These are phyloP conservation scores for Suillus alpinus DNA, from an alignment of 768 basidiomycete species.

Conservation along the genomic window DNA sequence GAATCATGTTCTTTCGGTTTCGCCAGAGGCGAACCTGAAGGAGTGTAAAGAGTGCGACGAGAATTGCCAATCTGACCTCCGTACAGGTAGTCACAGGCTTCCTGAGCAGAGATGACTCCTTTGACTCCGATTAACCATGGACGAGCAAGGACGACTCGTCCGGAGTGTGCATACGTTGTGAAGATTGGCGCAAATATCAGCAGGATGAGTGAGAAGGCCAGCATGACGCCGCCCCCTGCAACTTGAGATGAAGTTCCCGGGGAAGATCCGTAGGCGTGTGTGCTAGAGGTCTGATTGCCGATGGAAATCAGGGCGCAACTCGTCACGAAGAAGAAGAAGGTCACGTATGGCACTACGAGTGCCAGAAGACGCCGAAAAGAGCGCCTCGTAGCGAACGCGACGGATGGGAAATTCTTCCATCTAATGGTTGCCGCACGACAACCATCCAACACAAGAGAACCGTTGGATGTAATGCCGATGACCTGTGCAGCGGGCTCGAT, in stretches of 20 bases:
- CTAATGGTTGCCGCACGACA: conserved; percentile 20
- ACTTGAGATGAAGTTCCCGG: too few relatives aligned
- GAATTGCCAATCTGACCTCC: conserved; percentile 7
- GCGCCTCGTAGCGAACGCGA: conserved; percentile 17
- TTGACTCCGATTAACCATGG: conserved; percentile 24
- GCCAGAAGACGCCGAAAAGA: too few relatives aligned
- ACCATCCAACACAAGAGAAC: conserved; percentile 18
- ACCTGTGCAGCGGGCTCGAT: conserved; percentile 15
- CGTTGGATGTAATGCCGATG: conserved; percentile 14
- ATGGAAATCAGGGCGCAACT: background rate
- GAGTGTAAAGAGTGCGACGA: conserved; percentile 13
- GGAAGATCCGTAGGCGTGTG: too few relatives aligned
- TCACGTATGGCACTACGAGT: too few relatives aligned
- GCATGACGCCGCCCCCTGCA: too few relatives aligned
- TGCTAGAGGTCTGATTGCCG: background rate
- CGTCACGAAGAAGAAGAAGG: too few relatives aligned
- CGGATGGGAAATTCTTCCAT: conserved; percentile 21
- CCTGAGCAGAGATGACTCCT: conserved; percentile 22
- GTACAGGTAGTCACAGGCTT: conserved; percentile 15
- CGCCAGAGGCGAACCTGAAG: conserved; percentile 15
- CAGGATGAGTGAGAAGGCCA: conserved; percentile 9
- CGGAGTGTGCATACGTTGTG: conserved; percentile 16
- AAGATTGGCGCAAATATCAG: conserved; percentile 12
- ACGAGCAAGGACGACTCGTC: conserved; percentile 13
- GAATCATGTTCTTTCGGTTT: background rate